phyloP scores from a whole-genome alignment of 768 basidiomycete genomes.

The Rhizopogon vulgaris region DNA sequence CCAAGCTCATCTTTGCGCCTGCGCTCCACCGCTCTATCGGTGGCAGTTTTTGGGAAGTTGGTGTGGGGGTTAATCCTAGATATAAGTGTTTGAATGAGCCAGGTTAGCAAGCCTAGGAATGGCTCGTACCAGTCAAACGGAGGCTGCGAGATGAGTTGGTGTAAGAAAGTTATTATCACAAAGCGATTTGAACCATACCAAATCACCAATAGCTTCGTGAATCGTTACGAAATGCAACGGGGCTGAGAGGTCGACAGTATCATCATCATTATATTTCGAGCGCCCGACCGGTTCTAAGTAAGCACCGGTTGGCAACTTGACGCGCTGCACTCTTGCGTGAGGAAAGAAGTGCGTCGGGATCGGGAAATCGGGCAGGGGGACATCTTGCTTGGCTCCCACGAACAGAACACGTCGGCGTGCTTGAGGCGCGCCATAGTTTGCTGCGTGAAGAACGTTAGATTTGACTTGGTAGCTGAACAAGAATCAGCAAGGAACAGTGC shows the following conservation, averaged over 20 bases:
- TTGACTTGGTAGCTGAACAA: constrained; percentile 51
- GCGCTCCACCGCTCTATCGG: constrained; percentile 28
- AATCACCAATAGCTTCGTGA: constrained; percentile 59
- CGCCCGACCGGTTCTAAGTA: constrained; percentile 38
- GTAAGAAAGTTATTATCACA: constrained; percentile 4
- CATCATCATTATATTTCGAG: constrained; percentile 28
- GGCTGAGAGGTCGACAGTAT: constrained; percentile 37
- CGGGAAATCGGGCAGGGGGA: constrained; percentile 56
- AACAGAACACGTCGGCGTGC: constrained; percentile 62
- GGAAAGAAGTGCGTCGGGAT: constrained; percentile 53
- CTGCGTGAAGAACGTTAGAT: constrained; percentile 61
- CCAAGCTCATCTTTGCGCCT: constrained; percentile 30
- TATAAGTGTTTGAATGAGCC: constrained; percentile 1
- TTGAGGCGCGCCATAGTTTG: constrained; percentile 70
- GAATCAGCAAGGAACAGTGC: background rate
- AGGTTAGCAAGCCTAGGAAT: background rate
- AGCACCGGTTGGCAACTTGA: constrained; percentile 39
- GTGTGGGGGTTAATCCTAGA: constrained; percentile 54
- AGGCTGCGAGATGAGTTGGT: constrained; percentile 33
- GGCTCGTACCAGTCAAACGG: constrained; percentile 59
- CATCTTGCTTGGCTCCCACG: constrained; percentile 54
- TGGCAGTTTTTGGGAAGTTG: constrained; percentile 26
- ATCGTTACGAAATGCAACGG: constrained; percentile 56
- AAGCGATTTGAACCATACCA: constrained; percentile 39
- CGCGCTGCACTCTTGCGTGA: constrained; percentile 20